phyloP scores from a whole-genome alignment of 1,284 basidiomycete genomes.

The Athelia psychrophila region DNA sequence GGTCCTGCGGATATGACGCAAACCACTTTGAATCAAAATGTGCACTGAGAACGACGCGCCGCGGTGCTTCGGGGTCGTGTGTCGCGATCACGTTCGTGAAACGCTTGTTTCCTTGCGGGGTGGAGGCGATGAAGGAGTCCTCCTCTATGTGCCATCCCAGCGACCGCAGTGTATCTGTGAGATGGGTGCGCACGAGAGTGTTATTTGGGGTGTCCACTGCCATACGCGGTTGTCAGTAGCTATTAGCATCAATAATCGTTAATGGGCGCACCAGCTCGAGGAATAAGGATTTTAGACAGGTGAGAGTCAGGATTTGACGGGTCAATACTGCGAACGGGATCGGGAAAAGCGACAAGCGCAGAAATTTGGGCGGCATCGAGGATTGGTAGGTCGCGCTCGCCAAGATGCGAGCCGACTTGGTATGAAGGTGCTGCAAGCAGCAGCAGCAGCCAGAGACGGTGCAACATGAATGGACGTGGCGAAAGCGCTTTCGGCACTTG shows the following conservation, averaged over 20 bases:
- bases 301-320: conserved; percentile 65
- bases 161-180: conserved; percentile 62
- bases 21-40: conserved; percentile 98
- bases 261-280: conserved; percentile 64
- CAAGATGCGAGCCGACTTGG: conserved; percentile 24
- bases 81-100: conserved; percentile 96
- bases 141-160: conserved; percentile 87
- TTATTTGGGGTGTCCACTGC: conserved; percentile 74
- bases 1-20: conserved; percentile 62
- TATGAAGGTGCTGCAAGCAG: conserved; percentile 16
- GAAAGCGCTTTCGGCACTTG: background rate
- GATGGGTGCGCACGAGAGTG: conserved; percentile 77
- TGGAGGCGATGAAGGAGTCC: conserved; percentile 76
- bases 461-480: background rate
- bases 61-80: conserved; percentile 82
- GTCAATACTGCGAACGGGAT: conserved; percentile 68
- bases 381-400: conserved; percentile 41
- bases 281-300: conserved; percentile 79
- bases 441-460: conserved; percentile 9
- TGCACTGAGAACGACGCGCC: conserved; percentile 86
- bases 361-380: conserved; percentile 52
- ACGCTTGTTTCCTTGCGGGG: conserved; percentile 78
- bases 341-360: conserved; percentile 48
- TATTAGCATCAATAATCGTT: background rate
- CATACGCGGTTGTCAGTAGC: background rate